Base-by-base conservation (phyloP, 306 rosid genomes). In the Morella rubra region DNA sequence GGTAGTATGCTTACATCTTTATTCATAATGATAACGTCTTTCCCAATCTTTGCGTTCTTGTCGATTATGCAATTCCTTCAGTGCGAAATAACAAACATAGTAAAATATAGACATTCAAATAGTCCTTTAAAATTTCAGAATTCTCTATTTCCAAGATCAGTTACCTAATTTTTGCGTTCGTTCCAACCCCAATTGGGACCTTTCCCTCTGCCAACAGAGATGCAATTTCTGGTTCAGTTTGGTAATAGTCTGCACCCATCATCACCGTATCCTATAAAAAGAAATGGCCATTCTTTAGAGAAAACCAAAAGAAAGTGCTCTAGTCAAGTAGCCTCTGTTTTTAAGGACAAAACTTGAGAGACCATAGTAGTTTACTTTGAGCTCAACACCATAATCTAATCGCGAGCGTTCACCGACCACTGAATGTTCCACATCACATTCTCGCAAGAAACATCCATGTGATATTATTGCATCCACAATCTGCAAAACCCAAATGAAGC, bases 181-280 rank as follows among this genome's bases (percentile, higher is more conserved):
- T 71, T 83, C 97, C 98, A 45, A 94, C 81, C 44, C 98, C 97
- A 19, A 94, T 85, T 4, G 98, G 98, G 56, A 94, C 93, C 83
- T 89, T 89, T 44, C 93, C 90, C 42, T 88, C 90, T 10, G 95
- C 97, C 50, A 91, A 75, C 44, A 89, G 86, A 72, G 90, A 84
- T 66, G 93, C 95, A 40, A 94, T 94, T 89, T 94, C 98, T 13
- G 95, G 56, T 85, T 94, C 97, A 32, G 98, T 94, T 92, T 94
- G 97, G 88, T 94, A 94, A 62, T 53, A 37, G 86, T 91, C 95
- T 51, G 98, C 98, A 77, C 98, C 98, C 97, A 94, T 86, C 98
- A 94, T 91, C 62, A 94, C 69, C 8, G 98, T 80, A 82, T 89
- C 93, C 98, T 94, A 81, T 19, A 74, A 69, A 75, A 50, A 19